A percentile compares a stretch with the other conserved stretches of the same genome.
These are phyloP conservation scores for Kwoniella europaea DNA, from an alignment of 768 basidiomycete species.

Conservation along the genomic window DNA sequence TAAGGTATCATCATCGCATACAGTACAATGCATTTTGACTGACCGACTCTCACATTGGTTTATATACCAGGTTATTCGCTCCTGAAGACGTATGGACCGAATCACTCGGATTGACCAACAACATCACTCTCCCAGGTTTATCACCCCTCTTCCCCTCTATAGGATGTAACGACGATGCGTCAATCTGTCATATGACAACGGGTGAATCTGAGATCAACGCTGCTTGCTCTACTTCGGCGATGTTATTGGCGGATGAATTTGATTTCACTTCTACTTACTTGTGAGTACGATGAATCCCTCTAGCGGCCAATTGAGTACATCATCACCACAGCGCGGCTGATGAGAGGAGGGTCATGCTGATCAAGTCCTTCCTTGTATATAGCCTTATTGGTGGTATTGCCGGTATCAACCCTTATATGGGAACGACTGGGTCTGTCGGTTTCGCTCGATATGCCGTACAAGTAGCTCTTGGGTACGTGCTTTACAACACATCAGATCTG, in stretches of 20 bases:
- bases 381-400: conserved; percentile 59
- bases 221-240: conserved; percentile 57
- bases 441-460: conserved; percentile 61
- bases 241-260: conserved; percentile 58
- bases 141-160: conserved; percentile 60
- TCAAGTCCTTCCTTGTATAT: neutral
- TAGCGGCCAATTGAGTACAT: too few species aligned
- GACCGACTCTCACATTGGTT: neutral
- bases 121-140: conserved; percentile 59
- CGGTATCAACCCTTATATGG: conserved; percentile 59
- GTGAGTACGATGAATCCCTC: conserved; percentile 32
- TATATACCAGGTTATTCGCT: conserved; percentile 40
- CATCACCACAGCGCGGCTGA: neutral
- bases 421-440: conserved; percentile 59
- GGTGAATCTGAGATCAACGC: conserved; percentile 62
- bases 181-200: conserved; percentile 59
- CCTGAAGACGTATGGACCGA: conserved; percentile 52
- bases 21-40: neutral
- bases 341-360: conserved; percentile 4
- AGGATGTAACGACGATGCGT: conserved; percentile 57
- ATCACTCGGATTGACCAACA: conserved; percentile 51
- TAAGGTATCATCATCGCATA: neutral
- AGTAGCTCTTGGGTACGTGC: conserved; percentile 30
- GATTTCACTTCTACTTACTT: conserved; percentile 61
- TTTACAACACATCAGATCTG: conserved; percentile 11